Evolutionary conservation across 176 grass and related monocot genomes (phyloP).

Genomic region (Ampelocalamus luodianensis): DNA sequence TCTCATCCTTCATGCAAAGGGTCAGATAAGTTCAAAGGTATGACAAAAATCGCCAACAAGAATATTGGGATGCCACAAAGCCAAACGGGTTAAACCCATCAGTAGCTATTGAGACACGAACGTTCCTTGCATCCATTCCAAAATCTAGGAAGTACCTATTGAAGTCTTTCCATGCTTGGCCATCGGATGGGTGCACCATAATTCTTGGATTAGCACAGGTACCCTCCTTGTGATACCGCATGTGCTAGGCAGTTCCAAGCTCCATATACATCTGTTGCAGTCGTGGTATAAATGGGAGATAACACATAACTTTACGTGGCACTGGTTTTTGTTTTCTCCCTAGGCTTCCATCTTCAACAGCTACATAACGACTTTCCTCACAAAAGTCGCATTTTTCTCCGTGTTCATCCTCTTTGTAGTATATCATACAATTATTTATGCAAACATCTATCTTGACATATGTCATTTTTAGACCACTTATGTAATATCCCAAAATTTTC

Average conservation of each 20-base stretch:
- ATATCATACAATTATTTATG: neutral
- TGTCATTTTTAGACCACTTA: neutral
- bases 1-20: neutral
- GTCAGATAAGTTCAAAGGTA: slow-evolving; percentile 4
- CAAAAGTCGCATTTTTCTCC: neutral
- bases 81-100: slow-evolving; percentile 23
- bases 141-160: neutral
- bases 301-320: neutral
- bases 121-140: neutral
- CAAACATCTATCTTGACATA: neutral
- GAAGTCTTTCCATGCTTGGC: slow-evolving; percentile 19
- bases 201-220: neutral
- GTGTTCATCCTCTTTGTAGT: neutral
- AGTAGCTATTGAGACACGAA: neutral
- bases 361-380: neutral
- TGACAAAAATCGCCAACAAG: slow-evolving; percentile 26
- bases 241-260: too few relatives aligned
- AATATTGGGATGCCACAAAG: neutral
- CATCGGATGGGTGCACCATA: slow-evolving; percentile 23
- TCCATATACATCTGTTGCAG: neutral
- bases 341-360: neutral
- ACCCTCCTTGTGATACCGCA: neutral
- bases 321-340: neutral
- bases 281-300: neutral
- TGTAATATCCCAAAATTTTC: too few relatives aligned